These are phyloP conservation scores for Colletotrichum zoysiae DNA, from an alignment of 2,329 filamentous ascomycete genomes.

Conservation along the genomic window DNA sequence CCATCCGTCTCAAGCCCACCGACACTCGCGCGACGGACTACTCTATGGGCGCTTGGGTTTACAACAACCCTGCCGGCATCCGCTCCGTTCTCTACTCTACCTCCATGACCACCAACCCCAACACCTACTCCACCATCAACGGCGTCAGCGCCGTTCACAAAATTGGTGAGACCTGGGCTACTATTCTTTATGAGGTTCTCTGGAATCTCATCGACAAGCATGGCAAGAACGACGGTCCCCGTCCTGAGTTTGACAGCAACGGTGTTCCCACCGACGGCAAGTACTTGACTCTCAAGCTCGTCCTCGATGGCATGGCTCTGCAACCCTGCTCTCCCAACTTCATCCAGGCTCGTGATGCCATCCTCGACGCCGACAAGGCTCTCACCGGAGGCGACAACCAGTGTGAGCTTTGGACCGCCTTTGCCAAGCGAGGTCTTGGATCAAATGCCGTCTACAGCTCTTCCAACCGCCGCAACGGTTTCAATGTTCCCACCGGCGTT, in stretches of 20 bases:
- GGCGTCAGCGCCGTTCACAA: conserved; percentile 56
- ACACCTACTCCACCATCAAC: conserved; percentile 61
- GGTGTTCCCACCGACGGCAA: conserved; percentile 66
- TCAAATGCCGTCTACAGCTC: conserved; percentile 49
- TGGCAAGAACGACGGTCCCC: conserved; percentile 60
- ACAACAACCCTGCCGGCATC: conserved; percentile 59
- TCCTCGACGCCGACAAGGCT: conserved; percentile 66
- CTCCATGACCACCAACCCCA: conserved; percentile 61
- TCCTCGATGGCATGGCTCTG: conserved; percentile 64
- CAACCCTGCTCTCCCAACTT: conserved; percentile 70
- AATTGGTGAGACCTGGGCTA: conserved; percentile 66
- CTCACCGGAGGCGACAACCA: conserved; percentile 64
- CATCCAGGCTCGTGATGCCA: conserved; percentile 65
- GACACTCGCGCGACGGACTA: conserved; percentile 62
- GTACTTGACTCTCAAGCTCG: conserved; percentile 65
- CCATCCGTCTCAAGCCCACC: conserved; percentile 59
- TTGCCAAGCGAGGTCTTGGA: conserved; percentile 69
- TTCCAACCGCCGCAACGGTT: conserved; percentile 50
- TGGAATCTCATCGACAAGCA: conserved; percentile 70
- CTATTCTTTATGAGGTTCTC: conserved; percentile 66
- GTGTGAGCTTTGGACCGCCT: conserved; percentile 66
- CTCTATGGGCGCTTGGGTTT: conserved; percentile 64
- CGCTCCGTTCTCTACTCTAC: conserved; percentile 66
- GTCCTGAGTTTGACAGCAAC: conserved; percentile 56
- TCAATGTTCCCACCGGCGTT: conserved; percentile 44